A percentile compares a stretch with the other conserved stretches of the same genome.
These are phyloP conservation scores for Lycium ferocissimum DNA, from an alignment of 257 asterid genomes.

Conservation along the genomic window DNA sequence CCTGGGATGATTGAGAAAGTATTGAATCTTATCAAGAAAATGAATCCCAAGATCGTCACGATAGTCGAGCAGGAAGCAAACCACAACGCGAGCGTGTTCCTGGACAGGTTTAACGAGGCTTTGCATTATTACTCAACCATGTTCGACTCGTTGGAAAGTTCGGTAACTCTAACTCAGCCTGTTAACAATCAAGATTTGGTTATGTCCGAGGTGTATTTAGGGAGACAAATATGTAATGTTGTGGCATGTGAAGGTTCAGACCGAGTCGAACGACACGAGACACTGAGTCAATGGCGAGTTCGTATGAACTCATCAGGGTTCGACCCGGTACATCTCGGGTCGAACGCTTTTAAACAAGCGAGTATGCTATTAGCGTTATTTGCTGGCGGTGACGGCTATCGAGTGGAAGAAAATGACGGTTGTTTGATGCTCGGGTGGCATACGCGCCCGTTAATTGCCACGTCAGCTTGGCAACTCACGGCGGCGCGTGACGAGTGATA, in stretches of 20 bases:
- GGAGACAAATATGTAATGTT: constrained; percentile 87
- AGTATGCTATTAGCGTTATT: constrained; percentile 75
- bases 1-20: constrained; percentile 67
- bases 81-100: constrained; percentile 63
- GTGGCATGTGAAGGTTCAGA: constrained; percentile 85
- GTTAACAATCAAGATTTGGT: constrained; percentile 55
- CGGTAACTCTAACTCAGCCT: constrained; percentile 44
- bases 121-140: constrained; percentile 85
- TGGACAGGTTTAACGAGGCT: constrained; percentile 85
- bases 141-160: constrained; percentile 86
- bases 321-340: constrained; percentile 71
- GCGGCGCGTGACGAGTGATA: constrained; percentile 25
- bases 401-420: constrained; percentile 83
- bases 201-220: constrained; percentile 83
- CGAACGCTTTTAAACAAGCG: constrained; percentile 91
- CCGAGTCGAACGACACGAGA: constrained; percentile 84
- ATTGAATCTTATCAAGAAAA: constrained; percentile 52
- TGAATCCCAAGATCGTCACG: constrained; percentile 73
- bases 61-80: constrained; percentile 85
- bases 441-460: constrained; percentile 76
- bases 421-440: constrained; percentile 93
- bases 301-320: constrained; percentile 71
- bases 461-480: constrained; percentile 83
- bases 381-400: constrained; percentile 81
- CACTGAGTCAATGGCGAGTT: constrained; percentile 73